phyloP scores from a whole-genome alignment of 2,329 filamentous ascomycete genomes.

The Alternaria arborescens region DNA sequence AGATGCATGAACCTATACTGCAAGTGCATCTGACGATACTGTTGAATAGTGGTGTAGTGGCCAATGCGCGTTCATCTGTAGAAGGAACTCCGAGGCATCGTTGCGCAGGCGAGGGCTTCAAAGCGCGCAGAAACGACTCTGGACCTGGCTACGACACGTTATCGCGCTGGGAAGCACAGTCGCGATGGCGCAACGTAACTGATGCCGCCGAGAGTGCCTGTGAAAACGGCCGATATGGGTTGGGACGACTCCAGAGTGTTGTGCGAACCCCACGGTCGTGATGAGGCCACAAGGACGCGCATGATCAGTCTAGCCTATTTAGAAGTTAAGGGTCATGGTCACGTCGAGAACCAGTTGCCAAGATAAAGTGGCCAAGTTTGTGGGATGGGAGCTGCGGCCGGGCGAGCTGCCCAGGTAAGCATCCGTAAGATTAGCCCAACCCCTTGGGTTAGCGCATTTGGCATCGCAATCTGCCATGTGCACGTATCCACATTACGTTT shows the following conservation, averaged over 20 bases:
- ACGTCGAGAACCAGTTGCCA: constrained; percentile 7
- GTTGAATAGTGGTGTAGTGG: neutral
- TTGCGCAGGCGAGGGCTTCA: constrained; percentile 7
- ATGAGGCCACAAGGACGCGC: constrained; percentile 5
- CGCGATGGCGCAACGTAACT: constrained; percentile 11
- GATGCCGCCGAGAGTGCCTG: constrained; percentile 4
- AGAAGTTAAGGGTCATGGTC: neutral
- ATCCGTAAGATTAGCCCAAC: neutral
- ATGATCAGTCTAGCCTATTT: constrained; percentile 5
- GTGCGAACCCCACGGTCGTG: constrained; percentile 5
- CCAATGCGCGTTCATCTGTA: constrained; percentile 9
- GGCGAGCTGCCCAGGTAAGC: neutral
- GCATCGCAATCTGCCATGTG: neutral
- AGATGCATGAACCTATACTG: neutral
- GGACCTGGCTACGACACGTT: neutral
- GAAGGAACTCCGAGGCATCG: constrained; percentile 14
- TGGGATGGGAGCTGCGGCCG: constrained; percentile 1
- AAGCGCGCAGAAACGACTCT: constrained; percentile 7
- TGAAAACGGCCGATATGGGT: constrained; percentile 6
- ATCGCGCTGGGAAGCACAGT: neutral
- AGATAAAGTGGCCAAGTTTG: constrained; percentile 5
- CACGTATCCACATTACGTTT: neutral
- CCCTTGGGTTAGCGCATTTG: constrained; percentile 4
- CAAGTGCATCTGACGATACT: constrained; percentile 5
- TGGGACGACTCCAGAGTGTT: constrained; percentile 9